Percentiles rank a stretch among this genome's conserved stretches.
Conservation (phyloP, 2,329 filamentous ascomycete species). For the Pyrenochaeta sp. region DNA sequence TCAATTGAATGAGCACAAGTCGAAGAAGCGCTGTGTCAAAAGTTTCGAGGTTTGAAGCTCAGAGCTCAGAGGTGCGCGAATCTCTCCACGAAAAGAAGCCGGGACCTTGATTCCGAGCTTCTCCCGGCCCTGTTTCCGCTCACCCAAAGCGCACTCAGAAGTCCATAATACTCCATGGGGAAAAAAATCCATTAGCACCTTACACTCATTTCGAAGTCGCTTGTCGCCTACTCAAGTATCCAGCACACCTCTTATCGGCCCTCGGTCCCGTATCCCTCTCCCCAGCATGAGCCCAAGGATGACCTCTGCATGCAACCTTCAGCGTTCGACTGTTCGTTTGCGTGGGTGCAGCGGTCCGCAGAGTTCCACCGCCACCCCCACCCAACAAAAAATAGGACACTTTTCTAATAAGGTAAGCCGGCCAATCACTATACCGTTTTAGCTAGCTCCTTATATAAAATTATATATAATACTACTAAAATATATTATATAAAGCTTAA, state of each 20-base stretch:
- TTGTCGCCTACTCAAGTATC: not conserved
- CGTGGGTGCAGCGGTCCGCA: constrained; percentile 26
- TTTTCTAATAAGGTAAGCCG: too few species aligned
- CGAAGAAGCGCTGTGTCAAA: constrained; percentile 1
- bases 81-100: constrained; percentile 6
- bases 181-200: not conserved
- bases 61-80: constrained; percentile 11
- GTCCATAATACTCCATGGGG: not conserved
- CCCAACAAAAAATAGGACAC: too few species aligned
- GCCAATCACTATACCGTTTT: too few species aligned
- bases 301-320: constrained; percentile 18
- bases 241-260: not conserved
- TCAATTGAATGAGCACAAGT: constrained; percentile 7
- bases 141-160: not conserved
- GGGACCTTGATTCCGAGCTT: not conserved
- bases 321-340: constrained; percentile 23
- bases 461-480: too few species aligned
- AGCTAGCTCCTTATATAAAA: too few species aligned
- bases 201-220: not conserved
- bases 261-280: constrained; percentile 2
- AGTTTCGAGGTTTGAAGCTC: constrained; percentile 8
- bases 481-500: too few species aligned
- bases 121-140: not conserved
- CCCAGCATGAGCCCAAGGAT: constrained; percentile 8
- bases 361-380: constrained; percentile 27